Conservation (phyloP, 164 flowering plant species). For the Kingdonia uniflora region DNA sequence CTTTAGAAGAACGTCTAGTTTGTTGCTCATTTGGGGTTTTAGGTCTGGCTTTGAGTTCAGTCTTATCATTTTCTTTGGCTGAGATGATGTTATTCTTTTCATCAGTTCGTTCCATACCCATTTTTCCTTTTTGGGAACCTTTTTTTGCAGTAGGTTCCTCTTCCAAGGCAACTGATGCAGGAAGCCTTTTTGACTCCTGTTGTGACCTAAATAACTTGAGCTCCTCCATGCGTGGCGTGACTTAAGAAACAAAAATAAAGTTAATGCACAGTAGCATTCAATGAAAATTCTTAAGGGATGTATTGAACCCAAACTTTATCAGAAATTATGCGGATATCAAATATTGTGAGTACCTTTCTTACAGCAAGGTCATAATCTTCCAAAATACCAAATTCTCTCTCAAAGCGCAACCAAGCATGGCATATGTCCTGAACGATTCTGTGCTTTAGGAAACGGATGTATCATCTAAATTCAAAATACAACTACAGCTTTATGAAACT, state of each 20-base stretch:
- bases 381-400: constrained; percentile 77
- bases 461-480: constrained; percentile 43
- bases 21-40: constrained; percentile 20
- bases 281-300: too few relatives aligned
- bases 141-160: constrained; percentile 26
- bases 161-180: constrained; percentile 22
- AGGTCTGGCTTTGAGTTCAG: constrained; percentile 8
- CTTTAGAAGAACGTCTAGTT: constrained; percentile 24
- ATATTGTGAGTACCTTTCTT: constrained; percentile 56
- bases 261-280: neutral
- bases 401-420: constrained; percentile 85
- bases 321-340: too few relatives aligned
- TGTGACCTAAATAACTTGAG: constrained; percentile 49
- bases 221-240: constrained; percentile 77
- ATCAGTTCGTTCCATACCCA: constrained; percentile 20
- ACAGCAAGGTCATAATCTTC: constrained; percentile 69
- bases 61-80: constrained; percentile 19
- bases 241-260: constrained; percentile 31
- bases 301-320: too few relatives aligned
- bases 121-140: constrained; percentile 59
- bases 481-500: too few relatives aligned
- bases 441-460: constrained; percentile 51
- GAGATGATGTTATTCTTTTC: constrained; percentile 30
- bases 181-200: constrained; percentile 41
- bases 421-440: constrained; percentile 92